These are phyloP conservation scores for Gautieria morchelliformis DNA, from an alignment of 768 basidiomycete species.

Conservation along the genomic window DNA sequence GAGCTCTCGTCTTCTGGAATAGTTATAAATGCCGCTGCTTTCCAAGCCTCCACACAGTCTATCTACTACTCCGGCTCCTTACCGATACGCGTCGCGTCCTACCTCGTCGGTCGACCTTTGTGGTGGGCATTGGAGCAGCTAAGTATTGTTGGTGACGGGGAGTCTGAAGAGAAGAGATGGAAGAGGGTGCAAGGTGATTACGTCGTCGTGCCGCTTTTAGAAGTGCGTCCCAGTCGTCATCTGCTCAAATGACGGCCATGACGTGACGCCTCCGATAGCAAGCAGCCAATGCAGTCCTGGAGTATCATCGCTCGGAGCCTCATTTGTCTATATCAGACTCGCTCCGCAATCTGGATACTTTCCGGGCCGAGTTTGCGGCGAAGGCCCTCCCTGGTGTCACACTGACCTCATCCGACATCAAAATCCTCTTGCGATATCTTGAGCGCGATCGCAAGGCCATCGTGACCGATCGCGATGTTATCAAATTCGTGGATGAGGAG, in stretches of 20 bases:
- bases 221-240: constrained; percentile 22
- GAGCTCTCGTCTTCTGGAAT: constrained; percentile 43
- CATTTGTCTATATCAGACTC: constrained; percentile 44
- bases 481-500: constrained; percentile 59
- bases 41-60: constrained; percentile 45
- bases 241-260: neutral
- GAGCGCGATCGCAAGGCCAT: constrained; percentile 64
- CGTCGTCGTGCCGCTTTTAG: constrained; percentile 55
- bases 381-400: constrained; percentile 28
- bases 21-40: constrained; percentile 43
- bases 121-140: constrained; percentile 83
- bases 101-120: constrained; percentile 65
- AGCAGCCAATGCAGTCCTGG: constrained; percentile 49
- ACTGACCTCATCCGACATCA: constrained; percentile 54
- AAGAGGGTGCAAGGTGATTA: constrained; percentile 58
- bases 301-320: constrained; percentile 32
- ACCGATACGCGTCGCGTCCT: constrained; percentile 58
- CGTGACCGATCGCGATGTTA: constrained; percentile 57
- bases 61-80: constrained; percentile 63
- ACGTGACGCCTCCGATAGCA: constrained; percentile 10
- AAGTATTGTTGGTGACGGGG: constrained; percentile 52
- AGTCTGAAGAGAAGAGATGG: constrained; percentile 38
- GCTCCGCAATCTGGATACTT: constrained; percentile 52
- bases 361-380: constrained; percentile 47
- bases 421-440: constrained; percentile 66